These are phyloP conservation scores for Polyporus arcularius DNA, from an alignment of 768 basidiomycete genomes.

Conservation along the genomic window DNA sequence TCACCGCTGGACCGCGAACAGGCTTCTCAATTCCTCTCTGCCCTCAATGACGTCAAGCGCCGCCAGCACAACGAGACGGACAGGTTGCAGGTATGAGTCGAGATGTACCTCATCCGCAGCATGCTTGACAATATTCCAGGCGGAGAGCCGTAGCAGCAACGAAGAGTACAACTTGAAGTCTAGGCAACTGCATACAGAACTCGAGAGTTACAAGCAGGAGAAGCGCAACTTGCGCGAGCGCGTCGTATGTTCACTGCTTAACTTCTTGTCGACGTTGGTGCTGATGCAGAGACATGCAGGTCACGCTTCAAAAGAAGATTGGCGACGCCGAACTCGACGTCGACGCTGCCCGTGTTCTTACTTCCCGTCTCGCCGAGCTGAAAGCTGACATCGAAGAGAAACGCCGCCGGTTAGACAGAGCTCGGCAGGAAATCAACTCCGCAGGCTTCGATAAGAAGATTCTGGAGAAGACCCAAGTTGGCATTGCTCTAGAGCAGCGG, in stretches of 20 bases:
- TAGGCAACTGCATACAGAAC: slow-evolving; percentile 54
- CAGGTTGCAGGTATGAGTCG: slow-evolving; percentile 58
- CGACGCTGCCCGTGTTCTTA: slow-evolving; percentile 56
- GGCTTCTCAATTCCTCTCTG: slow-evolving; percentile 70
- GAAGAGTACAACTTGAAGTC: slow-evolving; percentile 68
- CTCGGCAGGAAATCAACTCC: slow-evolving; percentile 56
- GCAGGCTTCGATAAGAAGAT: slow-evolving; percentile 69
- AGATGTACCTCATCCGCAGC: background rate
- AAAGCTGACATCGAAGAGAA: slow-evolving; percentile 73
- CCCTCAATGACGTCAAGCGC: slow-evolving; percentile 61
- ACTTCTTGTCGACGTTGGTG: background rate
- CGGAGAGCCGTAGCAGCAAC: slow-evolving; percentile 53
- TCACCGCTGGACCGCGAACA: slow-evolving; percentile 71
- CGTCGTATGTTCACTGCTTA: slow-evolving; percentile 44
- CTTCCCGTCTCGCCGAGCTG: slow-evolving; percentile 53
- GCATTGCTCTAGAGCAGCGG: slow-evolving; percentile 64
- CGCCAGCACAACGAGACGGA: slow-evolving; percentile 67
- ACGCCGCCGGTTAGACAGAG: slow-evolving; percentile 55
- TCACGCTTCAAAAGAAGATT: slow-evolving; percentile 46
- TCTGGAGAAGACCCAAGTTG: slow-evolving; percentile 51
- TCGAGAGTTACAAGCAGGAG: slow-evolving; percentile 57
- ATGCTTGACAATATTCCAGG: slow-evolving; percentile 35
- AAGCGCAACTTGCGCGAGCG: slow-evolving; percentile 53
- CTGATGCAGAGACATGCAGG: slow-evolving; percentile 14
- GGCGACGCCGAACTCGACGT: slow-evolving; percentile 52